A percentile compares a stretch with the other conserved stretches of the same genome.
Conservation (phyloP, 1,139 yeast genomes). For the Zygosaccharomyces sapae region DNA sequence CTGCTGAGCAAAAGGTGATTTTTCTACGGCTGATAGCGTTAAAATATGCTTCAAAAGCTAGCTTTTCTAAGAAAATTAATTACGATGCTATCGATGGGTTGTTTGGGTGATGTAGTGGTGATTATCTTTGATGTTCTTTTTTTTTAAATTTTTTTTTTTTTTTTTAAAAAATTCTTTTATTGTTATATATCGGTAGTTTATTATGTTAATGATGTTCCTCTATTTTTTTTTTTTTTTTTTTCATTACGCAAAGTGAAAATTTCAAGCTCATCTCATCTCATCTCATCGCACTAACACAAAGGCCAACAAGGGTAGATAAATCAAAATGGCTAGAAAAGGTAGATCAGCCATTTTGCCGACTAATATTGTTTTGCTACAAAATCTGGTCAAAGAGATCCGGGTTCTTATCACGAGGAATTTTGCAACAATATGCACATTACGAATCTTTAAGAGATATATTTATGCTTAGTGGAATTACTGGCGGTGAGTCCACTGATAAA, state of each 20-base stretch:
- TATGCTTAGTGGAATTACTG: conserved; percentile 39
- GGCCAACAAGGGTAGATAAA: background rate
- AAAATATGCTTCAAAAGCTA: conserved; percentile 63
- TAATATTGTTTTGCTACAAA: conserved; percentile 85
- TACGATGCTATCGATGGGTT: conserved; percentile 71
- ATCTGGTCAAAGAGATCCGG: conserved; percentile 90
- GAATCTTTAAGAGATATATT: conserved; percentile 86
- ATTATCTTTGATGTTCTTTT: too few relatives aligned
- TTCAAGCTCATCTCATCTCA: conserved; percentile 26
- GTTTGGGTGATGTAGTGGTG: conserved; percentile 36
- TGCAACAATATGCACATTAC: conserved; percentile 88
- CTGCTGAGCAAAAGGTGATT: conserved; percentile 47
- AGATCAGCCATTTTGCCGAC: conserved; percentile 91
- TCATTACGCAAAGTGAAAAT: conserved; percentile 1
- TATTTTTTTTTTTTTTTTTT: background rate
- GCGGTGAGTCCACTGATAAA: conserved; percentile 14
- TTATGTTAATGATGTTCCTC: conserved; percentile 1
- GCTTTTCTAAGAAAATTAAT: conserved; percentile 82
- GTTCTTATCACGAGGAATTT: conserved; percentile 89
- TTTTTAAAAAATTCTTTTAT: conserved; percentile 1
- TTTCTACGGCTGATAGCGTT: conserved; percentile 68
- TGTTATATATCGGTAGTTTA: conserved; percentile 1
- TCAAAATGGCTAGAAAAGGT: conserved; percentile 74
- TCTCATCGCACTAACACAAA: conserved; percentile 16
- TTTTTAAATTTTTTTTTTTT: conserved; percentile 4